phyloP scores from a whole-genome alignment of 371 early-diverging fungal species.

The Mortierella sp. region DNA sequence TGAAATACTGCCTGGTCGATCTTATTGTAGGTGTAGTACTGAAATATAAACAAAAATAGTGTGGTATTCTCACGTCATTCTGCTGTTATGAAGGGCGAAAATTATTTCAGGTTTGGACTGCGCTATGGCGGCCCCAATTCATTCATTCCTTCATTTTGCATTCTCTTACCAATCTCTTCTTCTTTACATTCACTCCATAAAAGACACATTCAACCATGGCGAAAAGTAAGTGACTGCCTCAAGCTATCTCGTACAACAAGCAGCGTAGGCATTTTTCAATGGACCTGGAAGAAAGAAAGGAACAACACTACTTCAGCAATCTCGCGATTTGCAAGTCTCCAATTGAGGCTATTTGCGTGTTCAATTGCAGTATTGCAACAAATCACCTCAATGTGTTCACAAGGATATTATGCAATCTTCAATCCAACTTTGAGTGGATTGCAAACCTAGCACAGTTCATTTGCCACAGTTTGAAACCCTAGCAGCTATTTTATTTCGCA shows the following conservation, averaged over 20 bases:
- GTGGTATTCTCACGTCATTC: background rate
- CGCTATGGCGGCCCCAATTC: background rate
- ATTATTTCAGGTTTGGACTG: background rate
- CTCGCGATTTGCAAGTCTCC: too few relatives aligned
- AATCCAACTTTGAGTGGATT: too few relatives aligned
- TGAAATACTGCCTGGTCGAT: too few relatives aligned
- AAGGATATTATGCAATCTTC: too few relatives aligned
- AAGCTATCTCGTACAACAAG: background rate
- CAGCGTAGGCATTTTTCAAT: background rate
- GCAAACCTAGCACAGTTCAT: too few relatives aligned
- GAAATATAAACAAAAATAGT: background rate
- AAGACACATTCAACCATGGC: slow-evolving; percentile 9
- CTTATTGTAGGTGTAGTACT: too few relatives aligned
- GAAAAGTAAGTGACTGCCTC: slow-evolving; percentile 11
- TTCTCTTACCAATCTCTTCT: background rate
- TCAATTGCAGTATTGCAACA: too few relatives aligned
- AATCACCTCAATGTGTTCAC: too few relatives aligned
- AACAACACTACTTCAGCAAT: too few relatives aligned
- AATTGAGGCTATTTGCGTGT: too few relatives aligned
- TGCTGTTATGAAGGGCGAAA: background rate
- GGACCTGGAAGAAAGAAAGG: background rate
- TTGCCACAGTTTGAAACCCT: too few relatives aligned
- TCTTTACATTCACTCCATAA: background rate
- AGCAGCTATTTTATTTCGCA: too few relatives aligned
- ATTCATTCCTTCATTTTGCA: background rate